phyloP scores from a whole-genome alignment of 345 rosid genomes.

The Salix viminalis region DNA sequence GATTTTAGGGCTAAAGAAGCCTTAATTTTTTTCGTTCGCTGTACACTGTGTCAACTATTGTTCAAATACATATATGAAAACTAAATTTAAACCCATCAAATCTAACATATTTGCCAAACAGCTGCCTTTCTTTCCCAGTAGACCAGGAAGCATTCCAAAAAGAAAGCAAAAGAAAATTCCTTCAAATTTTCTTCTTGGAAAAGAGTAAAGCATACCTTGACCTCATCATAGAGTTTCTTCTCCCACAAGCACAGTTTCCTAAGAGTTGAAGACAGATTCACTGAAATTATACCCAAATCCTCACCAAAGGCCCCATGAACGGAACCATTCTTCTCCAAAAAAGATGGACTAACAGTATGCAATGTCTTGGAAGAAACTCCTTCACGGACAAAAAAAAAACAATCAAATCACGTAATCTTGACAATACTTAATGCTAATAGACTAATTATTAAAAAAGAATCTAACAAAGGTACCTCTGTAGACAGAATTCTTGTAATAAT shows the following conservation, averaged over 20 bases:
- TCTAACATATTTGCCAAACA: neutral
- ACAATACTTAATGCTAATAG: neutral
- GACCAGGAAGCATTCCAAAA: conserved; percentile 5
- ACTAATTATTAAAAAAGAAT: neutral
- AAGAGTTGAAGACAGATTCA: conserved; percentile 48
- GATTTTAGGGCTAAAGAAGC: too few species aligned
- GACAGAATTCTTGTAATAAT: conserved; percentile 21
- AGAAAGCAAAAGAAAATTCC: neutral
- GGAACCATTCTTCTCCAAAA: conserved; percentile 16
- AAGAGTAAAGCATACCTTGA: conserved; percentile 44
- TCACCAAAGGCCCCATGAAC: conserved; percentile 19
- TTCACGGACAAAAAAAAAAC: neutral
- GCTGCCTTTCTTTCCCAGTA: neutral
- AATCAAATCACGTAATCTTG: neutral
- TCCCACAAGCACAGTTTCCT: conserved; percentile 63
- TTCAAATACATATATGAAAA: neutral
- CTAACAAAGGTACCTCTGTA: conserved; percentile 20
- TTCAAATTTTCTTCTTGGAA: conserved; percentile 11
- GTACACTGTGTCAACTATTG: too few species aligned
- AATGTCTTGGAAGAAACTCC: conserved; percentile 39
- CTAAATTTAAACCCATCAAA: neutral
- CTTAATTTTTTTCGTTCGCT: too few species aligned
- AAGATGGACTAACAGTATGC: conserved; percentile 19
- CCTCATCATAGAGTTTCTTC: conserved; percentile 68
- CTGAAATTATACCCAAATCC: conserved; percentile 27